These are phyloP conservation scores for Cutaneotrichosporon arboriforme DNA, from an alignment of 1,284 basidiomycete species.

Conservation along the genomic window DNA sequence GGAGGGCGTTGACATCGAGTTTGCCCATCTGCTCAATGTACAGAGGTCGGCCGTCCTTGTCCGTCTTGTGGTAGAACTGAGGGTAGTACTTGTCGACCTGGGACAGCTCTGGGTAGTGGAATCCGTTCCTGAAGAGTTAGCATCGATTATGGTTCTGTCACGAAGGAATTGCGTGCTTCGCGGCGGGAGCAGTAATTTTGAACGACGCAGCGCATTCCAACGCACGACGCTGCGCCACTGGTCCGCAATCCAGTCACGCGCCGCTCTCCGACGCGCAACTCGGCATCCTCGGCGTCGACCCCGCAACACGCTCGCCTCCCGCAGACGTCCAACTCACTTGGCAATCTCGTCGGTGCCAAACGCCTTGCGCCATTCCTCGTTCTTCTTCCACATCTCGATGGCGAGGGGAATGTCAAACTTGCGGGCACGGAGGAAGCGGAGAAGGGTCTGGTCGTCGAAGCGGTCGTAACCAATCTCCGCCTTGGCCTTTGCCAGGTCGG, in stretches of 20 bases:
- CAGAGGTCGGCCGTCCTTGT: slow-evolving; percentile 92
- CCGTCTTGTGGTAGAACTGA: slow-evolving; percentile 92
- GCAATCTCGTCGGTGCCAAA: slow-evolving; percentile 83
- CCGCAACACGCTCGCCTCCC: no score
- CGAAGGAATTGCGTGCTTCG: background rate
- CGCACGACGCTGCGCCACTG: no score
- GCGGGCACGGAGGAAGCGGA: slow-evolving; percentile 86
- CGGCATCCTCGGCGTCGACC: no score
- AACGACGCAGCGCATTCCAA: no score
- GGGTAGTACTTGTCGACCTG: slow-evolving; percentile 90
- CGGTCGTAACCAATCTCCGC: slow-evolving; percentile 53
- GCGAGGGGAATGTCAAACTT: slow-evolving; percentile 81
- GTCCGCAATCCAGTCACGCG: no score
- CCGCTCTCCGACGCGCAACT: no score
- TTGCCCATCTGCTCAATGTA: slow-evolving; percentile 92
- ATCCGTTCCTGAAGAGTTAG: slow-evolving; percentile 57
- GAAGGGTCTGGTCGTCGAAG: slow-evolving; percentile 73
- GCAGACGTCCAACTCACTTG: slow-evolving; percentile 55
- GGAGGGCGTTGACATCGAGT: slow-evolving; percentile 78
- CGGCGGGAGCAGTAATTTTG: background rate
- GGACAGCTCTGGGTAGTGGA: slow-evolving; percentile 79
- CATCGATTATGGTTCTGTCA: background rate
- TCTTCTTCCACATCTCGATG: slow-evolving; percentile 75
- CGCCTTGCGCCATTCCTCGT: slow-evolving; percentile 86
- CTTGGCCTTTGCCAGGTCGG: slow-evolving; percentile 34